Percentiles rank a stretch among this genome's conserved stretches.
Conservation (phyloP, 768 basidiomycete genomes). For the Serendipita indica region DNA sequence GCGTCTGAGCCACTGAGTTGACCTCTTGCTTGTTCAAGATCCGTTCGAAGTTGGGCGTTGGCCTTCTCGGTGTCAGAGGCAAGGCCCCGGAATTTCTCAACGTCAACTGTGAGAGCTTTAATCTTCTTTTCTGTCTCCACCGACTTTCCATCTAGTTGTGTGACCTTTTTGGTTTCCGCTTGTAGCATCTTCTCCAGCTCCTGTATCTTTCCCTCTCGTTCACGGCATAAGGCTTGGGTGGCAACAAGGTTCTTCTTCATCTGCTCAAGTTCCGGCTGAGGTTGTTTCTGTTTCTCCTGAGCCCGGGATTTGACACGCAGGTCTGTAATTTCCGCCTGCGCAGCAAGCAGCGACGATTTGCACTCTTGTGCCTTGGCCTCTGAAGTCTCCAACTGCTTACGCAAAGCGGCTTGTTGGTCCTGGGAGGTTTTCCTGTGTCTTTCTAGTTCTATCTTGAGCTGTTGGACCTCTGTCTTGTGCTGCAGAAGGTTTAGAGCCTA, state of each 20-base stretch:
- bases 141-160: neutral
- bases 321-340: slow-evolving; percentile 51
- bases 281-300: slow-evolving; percentile 33
- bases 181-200: slow-evolving; percentile 41
- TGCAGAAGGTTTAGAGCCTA: slow-evolving; percentile 18
- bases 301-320: slow-evolving; percentile 41
- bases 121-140: neutral
- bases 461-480: slow-evolving; percentile 49
- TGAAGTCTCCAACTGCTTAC: slow-evolving; percentile 42
- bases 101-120: neutral
- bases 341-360: slow-evolving; percentile 32
- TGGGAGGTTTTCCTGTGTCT: slow-evolving; percentile 31
- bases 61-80: neutral
- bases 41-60: too few species aligned
- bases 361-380: slow-evolving; percentile 49
- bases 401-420: slow-evolving; percentile 46
- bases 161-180: slow-evolving; percentile 32
- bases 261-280: slow-evolving; percentile 41
- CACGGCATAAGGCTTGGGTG: neutral
- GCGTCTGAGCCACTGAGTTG: neutral
- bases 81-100: neutral
- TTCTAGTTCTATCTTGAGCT: slow-evolving; percentile 40
- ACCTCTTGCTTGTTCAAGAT: neutral
- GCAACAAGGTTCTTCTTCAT: slow-evolving; percentile 34
- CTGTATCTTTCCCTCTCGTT: neutral